These are phyloP conservation scores for Peziza echinospora DNA, from an alignment of 495 filamentous ascomycete species.

Conservation along the genomic window DNA sequence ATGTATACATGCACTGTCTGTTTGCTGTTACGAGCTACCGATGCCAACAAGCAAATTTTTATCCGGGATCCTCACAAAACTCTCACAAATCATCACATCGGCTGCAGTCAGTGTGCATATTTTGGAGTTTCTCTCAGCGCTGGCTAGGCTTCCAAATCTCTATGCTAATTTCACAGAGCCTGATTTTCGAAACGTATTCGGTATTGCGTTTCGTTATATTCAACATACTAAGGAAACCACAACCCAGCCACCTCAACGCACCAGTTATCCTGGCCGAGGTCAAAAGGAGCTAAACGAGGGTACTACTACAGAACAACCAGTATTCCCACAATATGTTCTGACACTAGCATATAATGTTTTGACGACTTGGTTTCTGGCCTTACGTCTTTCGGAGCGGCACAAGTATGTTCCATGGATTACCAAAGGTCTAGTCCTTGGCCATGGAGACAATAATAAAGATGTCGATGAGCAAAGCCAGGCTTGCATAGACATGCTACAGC, in stretches of 20 bases:
- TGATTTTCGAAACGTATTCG: slow-evolving; percentile 79
- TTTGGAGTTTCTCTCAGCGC: slow-evolving; percentile 69
- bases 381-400: slow-evolving; percentile 62
- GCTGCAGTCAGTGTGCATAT: slow-evolving; percentile 79
- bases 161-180: slow-evolving; percentile 73
- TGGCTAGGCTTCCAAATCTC: slow-evolving; percentile 65
- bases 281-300: slow-evolving; percentile 5
- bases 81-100: slow-evolving; percentile 89
- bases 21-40: slow-evolving; percentile 86
- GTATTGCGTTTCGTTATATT: slow-evolving; percentile 79
- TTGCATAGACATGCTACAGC: slow-evolving; percentile 89
- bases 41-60: slow-evolving; percentile 59
- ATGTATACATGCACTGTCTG: slow-evolving; percentile 81
- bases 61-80: slow-evolving; percentile 63
- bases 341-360: slow-evolving; percentile 86
- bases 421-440: slow-evolving; percentile 53
- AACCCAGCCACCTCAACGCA: slow-evolving; percentile 3
- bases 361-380: slow-evolving; percentile 82
- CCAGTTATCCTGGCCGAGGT: slow-evolving; percentile 3
- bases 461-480: slow-evolving; percentile 86
- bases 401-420: slow-evolving; percentile 80
- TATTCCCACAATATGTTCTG: slow-evolving; percentile 77
- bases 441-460: slow-evolving; percentile 48
- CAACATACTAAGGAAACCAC: slow-evolving; percentile 42
- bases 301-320: slow-evolving; percentile 22